Base-by-base conservation (phyloP, 257 asterid genomes). In the Craterostigma plantagineum region DNA sequence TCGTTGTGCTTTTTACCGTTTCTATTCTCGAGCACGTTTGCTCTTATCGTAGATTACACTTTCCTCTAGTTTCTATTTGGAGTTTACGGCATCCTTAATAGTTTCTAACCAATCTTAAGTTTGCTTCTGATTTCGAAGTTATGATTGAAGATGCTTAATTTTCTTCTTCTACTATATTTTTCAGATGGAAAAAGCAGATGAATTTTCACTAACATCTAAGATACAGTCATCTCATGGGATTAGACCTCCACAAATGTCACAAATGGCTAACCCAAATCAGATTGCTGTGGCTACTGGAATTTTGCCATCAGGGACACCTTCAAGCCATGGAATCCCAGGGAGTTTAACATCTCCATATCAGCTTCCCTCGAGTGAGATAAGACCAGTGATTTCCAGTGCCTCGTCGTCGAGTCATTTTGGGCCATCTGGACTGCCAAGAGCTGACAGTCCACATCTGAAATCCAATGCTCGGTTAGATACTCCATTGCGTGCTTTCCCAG, bases 311-410 rank as follows among this genome's bases (percentile, higher is more conserved):
- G n/a, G n/a, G n/a, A n/a, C n/a, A n/a, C n/a, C n/a, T n/a, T n/a
- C n/a, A n/a, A n/a, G n/a, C n/a, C n/a, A n/a, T n/a, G n/a, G n/a
- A 47, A 63, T 58, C 52, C 85, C 62, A 51, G 71, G 49, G 38
- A 27, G 63, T 17, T 48, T 64, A 11, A 51, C 75, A 35, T 50
- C 86, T 54, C 69, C 91, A 10, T 80, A 75, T 63, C 99, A 90
- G 78, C 91, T 75, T 48, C 92, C 94, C 50, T 66, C 82, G 15
- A 90, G 94, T 52, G 96, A 84, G 78, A 65, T 90, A 55, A 77
- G 84, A 54, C 80, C 84, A 42, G 43, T 54, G 49, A 67, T 53
- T 66, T 59, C 84, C 49, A 43, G 66, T 57, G 72, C 71, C 41
- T 53, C 69, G 55, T 52, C 79, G 35, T 33, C 82, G 23, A 61